Conservation (phyloP, 345 rosid species). For the Linum usitatissimum region DNA sequence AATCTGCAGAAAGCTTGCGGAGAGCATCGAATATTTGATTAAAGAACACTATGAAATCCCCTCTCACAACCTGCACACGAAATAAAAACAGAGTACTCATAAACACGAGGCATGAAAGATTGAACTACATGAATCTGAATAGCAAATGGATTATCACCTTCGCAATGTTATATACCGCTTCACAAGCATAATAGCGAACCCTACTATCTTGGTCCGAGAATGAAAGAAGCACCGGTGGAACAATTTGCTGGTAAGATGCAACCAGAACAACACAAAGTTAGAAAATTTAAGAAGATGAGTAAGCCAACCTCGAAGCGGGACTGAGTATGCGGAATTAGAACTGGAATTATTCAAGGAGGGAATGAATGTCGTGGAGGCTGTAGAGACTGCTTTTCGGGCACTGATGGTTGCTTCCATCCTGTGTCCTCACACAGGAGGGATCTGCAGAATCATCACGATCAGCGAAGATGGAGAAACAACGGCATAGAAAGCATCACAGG, state of each 20-base stretch:
- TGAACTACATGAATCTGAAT: background rate
- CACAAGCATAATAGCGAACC: conserved; percentile 98
- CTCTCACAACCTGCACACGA: conserved; percentile 80
- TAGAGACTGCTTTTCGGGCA: no score
- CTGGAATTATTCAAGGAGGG: no score
- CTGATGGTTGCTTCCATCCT: no score
- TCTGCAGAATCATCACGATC: no score
- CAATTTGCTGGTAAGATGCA: conserved; percentile 67
- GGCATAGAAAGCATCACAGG: no score
- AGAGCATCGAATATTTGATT: conserved; percentile 91
- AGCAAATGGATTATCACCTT: conserved; percentile 40
- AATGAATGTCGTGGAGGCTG: no score
- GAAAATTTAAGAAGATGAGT: conserved; percentile 1
- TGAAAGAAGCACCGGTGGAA: conserved; percentile 81
- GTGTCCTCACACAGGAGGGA: no score
- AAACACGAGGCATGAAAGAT: background rate
- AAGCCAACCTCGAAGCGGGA: background rate
- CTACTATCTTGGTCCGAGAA: conserved; percentile 94
- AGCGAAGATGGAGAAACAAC: no score
- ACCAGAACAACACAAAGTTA: conserved; percentile 9
- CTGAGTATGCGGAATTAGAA: no score
- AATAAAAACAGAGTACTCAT: background rate
- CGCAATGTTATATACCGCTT: conserved; percentile 97
- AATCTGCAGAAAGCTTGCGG: conserved; percentile 94
- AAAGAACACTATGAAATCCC: conserved; percentile 90